Conservation (phyloP, 495 filamentous ascomycete species). For the Thozetella sp. region DNA sequence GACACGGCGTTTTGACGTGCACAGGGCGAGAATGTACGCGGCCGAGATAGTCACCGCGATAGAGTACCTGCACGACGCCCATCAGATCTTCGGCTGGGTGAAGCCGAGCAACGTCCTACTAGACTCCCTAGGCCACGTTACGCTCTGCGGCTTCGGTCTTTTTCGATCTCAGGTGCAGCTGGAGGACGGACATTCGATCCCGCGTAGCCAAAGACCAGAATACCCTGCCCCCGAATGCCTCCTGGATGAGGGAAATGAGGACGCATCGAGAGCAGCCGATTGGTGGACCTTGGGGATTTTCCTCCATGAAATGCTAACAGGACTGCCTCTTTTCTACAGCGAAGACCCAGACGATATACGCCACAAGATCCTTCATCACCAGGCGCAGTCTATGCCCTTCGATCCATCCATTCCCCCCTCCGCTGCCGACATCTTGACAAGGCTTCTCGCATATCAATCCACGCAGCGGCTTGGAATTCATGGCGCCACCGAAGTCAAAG, state of each 20-base stretch:
- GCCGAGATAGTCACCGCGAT: conserved; percentile 83
- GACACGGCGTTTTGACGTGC: conserved; percentile 85
- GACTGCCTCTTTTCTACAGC: conserved; percentile 83
- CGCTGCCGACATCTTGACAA: conserved; percentile 74
- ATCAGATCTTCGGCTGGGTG: conserved; percentile 76
- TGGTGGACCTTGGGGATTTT: conserved; percentile 91
- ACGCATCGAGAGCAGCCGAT: conserved; percentile 83
- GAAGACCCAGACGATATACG: conserved; percentile 93
- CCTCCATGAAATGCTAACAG: conserved; percentile 88
- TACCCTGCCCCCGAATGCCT: conserved; percentile 84
- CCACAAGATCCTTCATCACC: conserved; percentile 66
- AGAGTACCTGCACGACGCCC: conserved; percentile 84
- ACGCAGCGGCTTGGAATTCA: conserved; percentile 74
- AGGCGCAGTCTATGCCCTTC: conserved; percentile 72
- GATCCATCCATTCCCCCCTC: conserved; percentile 74
- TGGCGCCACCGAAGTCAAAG: conserved; percentile 84
- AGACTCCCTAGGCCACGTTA: conserved; percentile 85
- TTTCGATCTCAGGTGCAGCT: conserved; percentile 86
- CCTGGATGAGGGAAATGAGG: conserved; percentile 75
- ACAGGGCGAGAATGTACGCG: conserved; percentile 82
- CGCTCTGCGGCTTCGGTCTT: conserved; percentile 85
- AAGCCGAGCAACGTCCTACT: conserved; percentile 88
- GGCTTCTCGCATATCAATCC: conserved; percentile 75
- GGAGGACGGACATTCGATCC: conserved; percentile 85
- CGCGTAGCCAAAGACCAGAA: too few relatives aligned